Percentiles rank a stretch among this genome's conserved stretches.
Conservation (phyloP, 148 eudicot genomes). For the Cornus florida region DNA sequence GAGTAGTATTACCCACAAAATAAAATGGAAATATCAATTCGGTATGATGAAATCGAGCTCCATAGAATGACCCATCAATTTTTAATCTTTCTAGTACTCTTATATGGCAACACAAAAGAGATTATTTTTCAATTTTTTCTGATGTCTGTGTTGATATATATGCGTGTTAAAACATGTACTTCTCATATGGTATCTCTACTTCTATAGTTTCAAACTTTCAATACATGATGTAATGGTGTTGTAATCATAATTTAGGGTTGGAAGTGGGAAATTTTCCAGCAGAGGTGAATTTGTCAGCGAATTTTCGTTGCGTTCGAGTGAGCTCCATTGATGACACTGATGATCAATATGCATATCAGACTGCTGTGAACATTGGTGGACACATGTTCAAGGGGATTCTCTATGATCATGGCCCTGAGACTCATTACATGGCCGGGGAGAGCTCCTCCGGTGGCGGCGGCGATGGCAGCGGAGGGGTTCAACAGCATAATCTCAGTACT, state of each 20-base stretch:
- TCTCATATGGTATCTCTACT: neutral
- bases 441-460: conserved; percentile 45
- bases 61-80: conserved; percentile 3
- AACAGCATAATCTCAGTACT: conserved; percentile 35
- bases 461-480: conserved; percentile 20
- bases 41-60: conserved; percentile 10
- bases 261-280: conserved; percentile 68
- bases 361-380: conserved; percentile 79
- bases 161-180: neutral
- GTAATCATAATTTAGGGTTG: conserved; percentile 35
- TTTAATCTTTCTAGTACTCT: conserved; percentile 2
- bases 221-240: neutral
- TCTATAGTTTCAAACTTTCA: neutral
- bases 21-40: neutral
- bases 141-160: neutral
- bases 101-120: conserved; percentile 18
- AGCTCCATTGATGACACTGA: conserved; percentile 62
- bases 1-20: neutral
- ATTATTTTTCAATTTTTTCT: neutral
- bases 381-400: conserved; percentile 82
- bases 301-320: conserved; percentile 69
- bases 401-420: conserved; percentile 72
- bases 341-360: conserved; percentile 77
- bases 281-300: conserved; percentile 53
- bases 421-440: conserved; percentile 37